A percentile compares a stretch with the other conserved stretches of the same genome.
phyloP scores from a whole-genome alignment of 73 alveolate species.

The Uronychia binucleata region DNA sequence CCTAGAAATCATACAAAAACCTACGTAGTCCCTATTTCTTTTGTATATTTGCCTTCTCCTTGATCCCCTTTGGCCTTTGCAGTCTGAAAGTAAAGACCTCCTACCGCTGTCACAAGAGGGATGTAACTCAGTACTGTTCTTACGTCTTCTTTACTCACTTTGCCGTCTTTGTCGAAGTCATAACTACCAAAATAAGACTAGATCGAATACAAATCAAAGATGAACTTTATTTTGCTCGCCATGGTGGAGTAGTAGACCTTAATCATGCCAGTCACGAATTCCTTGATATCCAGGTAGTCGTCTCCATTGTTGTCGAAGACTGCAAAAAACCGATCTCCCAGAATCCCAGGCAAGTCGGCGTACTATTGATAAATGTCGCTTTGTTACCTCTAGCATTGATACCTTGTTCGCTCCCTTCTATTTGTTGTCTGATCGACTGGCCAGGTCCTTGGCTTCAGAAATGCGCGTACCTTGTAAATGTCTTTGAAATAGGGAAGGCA shows the following conservation, averaged over 20 bases:
- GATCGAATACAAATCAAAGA: slow-evolving; percentile 58
- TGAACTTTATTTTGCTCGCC: slow-evolving; percentile 50
- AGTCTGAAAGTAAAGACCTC: neutral
- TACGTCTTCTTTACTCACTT: slow-evolving; percentile 16
- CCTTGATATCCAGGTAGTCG: slow-evolving; percentile 63
- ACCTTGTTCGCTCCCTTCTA: slow-evolving; percentile 74
- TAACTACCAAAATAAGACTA: slow-evolving; percentile 14
- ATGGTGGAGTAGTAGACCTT: slow-evolving; percentile 59
- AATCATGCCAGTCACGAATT: slow-evolving; percentile 61
- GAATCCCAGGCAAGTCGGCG: slow-evolving; percentile 67
- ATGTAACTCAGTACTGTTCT: slow-evolving; percentile 20
- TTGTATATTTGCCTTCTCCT: slow-evolving; percentile 3
- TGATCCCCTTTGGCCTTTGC: neutral
- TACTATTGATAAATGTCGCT: slow-evolving; percentile 23
- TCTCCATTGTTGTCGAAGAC: slow-evolving; percentile 55
- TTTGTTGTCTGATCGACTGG: slow-evolving; percentile 71
- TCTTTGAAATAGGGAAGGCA: slow-evolving; percentile 67
- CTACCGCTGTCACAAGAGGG: slow-evolving; percentile 9
- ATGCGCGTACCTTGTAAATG: slow-evolving; percentile 33
- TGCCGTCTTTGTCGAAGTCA: slow-evolving; percentile 74
- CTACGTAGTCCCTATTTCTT: slow-evolving; percentile 43
- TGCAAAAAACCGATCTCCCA: slow-evolving; percentile 67
- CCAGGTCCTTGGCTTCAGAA: slow-evolving; percentile 50
- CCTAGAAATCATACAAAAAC: neutral
- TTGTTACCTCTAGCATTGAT: slow-evolving; percentile 26